Evolutionary conservation across 2,329 filamentous ascomycete species (phyloP), one percentile per base, ranked within the genome.

Genomic region (Passalora sequoiae): DNA sequence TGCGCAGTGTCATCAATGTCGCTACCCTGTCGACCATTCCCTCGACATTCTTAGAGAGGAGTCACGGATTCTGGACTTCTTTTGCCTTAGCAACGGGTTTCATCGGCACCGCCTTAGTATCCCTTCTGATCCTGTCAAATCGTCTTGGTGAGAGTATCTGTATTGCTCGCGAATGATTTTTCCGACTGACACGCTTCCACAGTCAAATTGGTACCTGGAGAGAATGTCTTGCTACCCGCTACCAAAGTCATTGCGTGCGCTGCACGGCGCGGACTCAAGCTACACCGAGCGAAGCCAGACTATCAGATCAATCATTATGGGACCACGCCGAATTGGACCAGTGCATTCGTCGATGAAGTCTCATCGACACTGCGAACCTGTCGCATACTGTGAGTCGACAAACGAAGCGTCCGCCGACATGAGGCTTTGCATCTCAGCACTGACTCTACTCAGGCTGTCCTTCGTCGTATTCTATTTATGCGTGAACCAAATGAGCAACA

Each of bases 401-500:
- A n/a, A n/a, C n/a, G n/a, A n/a, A n/a, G n/a, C n/a, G n/a, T n/a
- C n/a, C n/a, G n/a, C n/a, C n/a, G n/a, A n/a, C n/a, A n/a, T n/a
- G n/a, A n/a, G n/a, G n/a, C n/a, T n/a, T n/a, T n/a, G n/a, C n/a
- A n/a, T n/a, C n/a, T n/a, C n/a, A n/a, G n/a, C n/a, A 51, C 57
- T 30, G 54, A 50, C 13, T 60, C 12, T 25, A 6, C 16, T 29
- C 29, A 60, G 55, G 17, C 44, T 65, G 5, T 62, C 56, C 6
- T 65, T 65, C 40, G 44, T 62, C 7, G 40, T 62, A 6, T 66
- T 64, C 46, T 66, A 62, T 43, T 49, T 65, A 15, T 66, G 60
- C 49, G 65, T 61, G 28, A 65, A 66, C 38, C 65, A 67, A 39
- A 66, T 66, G 61, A 59, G 60, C 43, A 66, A 64, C 48, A 66